Evolutionary conservation across 192 early-diverging fungal species (phyloP), one percentile per base, ranked within the genome.

Genomic region (Podila horticola): DNA sequence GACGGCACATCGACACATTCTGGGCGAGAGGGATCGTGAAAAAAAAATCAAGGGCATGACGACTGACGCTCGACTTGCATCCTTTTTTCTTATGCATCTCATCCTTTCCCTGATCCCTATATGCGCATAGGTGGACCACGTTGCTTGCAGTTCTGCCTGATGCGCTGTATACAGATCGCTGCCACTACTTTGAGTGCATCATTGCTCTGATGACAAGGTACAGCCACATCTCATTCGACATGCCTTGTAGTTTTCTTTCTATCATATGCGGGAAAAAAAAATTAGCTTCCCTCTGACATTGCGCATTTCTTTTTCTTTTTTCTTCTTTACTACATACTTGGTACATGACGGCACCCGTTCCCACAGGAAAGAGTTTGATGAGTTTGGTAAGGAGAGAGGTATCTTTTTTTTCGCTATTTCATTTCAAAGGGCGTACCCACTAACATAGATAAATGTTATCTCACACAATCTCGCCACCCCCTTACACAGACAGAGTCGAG

Each of bases 101-200:
- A 45, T 41, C 41, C 15, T 13, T 15, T 17, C 26, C 30, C 30
- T 57, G 34, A 45, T 51, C 15, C 8, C 10, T 58, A 29, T 38
- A 48, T 12, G 36, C 5, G 4, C n/a, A 9, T 45, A 86, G 85
- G 85, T 86, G 85, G 85, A 74, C 69, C 13, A 66, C 79, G 7
- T 64, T 86, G 41, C 69, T 86, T 13, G 64, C 58, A 13, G 71
- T 62, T 3, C 52, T 84, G 8, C 79, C 72, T 24, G 83, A 84
- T 66, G 76, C 76, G 0, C 71, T 71, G 2, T 83, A 84, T 55
- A 79, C 77, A 19, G 85, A 84, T 70, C 71, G 85, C 55, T 74
- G 69, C 29, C 75, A 83, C 61, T 86, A 86, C 62, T 86, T 84
- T 75, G 85, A 86, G 11, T 76, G 79, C 62, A 82, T 86, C 38